Conservation (phyloP, 78 protist species). For the Planoprotostelium fungivorum region DNA sequence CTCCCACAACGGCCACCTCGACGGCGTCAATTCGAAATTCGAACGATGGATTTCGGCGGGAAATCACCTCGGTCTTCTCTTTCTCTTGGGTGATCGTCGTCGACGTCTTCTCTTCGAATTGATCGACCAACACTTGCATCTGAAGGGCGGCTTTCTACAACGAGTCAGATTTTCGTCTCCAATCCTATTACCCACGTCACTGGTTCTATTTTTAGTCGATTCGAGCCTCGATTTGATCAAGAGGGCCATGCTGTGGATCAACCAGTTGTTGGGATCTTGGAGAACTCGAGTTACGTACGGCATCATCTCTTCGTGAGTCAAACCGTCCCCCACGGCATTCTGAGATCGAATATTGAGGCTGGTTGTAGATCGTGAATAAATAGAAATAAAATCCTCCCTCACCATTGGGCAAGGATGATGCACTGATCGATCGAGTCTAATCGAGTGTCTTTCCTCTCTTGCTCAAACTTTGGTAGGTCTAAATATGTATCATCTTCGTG, state of each 20-base stretch:
- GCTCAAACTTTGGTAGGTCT: conserved; percentile 20
- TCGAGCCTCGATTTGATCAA: conserved; percentile 66
- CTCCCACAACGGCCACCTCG: neutral
- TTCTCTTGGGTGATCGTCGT: neutral
- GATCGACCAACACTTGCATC: conserved; percentile 70
- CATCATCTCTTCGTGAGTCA: conserved; percentile 65
- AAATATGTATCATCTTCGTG: conserved; percentile 43
- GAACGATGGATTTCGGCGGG: too few relatives aligned
- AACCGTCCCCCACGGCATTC: conserved; percentile 44
- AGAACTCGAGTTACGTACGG: conserved; percentile 47
- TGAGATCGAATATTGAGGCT: conserved; percentile 29
- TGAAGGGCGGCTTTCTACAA: conserved; percentile 32
- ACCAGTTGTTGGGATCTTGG: conserved; percentile 60
- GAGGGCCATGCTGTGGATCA: conserved; percentile 72
- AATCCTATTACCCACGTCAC: conserved; percentile 7
- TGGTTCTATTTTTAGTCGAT: conserved; percentile 19
- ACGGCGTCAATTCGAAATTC: too few relatives aligned
- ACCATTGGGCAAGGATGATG: conserved; percentile 23
- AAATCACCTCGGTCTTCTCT: neutral
- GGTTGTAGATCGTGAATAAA: neutral
- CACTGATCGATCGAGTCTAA: conserved; percentile 52
- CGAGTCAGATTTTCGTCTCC: neutral
- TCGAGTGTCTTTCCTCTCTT: neutral
- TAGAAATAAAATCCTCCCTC: neutral
- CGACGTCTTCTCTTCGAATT: conserved; percentile 46